These are phyloP conservation scores for Fallopia convolvulus DNA, from an alignment of 148 eudicot species.

Conservation along the genomic window DNA sequence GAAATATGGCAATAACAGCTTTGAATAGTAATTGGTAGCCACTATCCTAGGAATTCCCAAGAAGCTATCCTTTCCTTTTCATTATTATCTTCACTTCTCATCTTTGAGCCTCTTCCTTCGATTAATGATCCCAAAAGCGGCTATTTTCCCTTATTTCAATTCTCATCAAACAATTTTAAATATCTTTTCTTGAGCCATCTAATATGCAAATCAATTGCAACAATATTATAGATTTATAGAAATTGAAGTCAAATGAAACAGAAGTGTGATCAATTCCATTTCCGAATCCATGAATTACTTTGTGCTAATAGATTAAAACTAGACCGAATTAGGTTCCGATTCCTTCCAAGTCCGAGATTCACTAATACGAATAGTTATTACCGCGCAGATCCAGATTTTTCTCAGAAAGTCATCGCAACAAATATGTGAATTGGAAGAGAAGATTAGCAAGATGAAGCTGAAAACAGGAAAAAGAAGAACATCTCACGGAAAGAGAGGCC, in stretches of 20 bases:
- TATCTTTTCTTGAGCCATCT: background rate
- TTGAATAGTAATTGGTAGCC: background rate
- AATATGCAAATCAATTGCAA: background rate
- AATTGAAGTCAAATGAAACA: background rate
- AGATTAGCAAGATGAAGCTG: background rate
- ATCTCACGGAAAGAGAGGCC: constrained; percentile 29
- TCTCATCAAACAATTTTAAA: background rate
- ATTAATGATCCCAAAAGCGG: background rate
- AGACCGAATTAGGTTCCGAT: background rate
- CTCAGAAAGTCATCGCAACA: background rate
- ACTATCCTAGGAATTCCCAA: background rate
- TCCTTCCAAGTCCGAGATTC: background rate
- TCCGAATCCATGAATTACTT: background rate
- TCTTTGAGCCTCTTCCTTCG: background rate
- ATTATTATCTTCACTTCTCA: background rate
- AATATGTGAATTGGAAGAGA: background rate
- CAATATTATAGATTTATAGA: background rate
- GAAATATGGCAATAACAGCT: background rate
- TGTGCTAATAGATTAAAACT: background rate
- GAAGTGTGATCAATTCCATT: background rate
- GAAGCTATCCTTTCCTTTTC: background rate
- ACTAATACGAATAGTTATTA: no score
- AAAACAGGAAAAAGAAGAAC: background rate
- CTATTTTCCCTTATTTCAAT: background rate
- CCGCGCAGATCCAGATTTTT: background rate